Conservation (phyloP, 192 early-diverging fungal genomes). For the Pilaira anomala region DNA sequence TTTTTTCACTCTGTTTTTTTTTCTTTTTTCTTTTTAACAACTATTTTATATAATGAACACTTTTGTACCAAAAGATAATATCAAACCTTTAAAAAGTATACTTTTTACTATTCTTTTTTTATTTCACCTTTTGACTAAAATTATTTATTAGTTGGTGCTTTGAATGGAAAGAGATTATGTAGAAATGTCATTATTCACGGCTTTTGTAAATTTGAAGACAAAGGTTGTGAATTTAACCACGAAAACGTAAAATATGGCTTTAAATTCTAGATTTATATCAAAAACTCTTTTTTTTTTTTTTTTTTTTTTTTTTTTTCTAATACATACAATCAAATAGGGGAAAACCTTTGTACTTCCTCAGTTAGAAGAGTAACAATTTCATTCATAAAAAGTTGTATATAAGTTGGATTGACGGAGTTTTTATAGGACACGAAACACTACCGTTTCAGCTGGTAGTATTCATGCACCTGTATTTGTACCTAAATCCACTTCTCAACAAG, state of each 20-base stretch:
- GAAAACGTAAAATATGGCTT: constrained; percentile 50
- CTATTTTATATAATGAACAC: too few relatives aligned
- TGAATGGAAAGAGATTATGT: constrained; percentile 45
- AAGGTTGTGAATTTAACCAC: constrained; percentile 79
- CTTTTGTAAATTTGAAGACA: constrained; percentile 72
- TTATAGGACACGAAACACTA: constrained; percentile 25
- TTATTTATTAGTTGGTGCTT: too few relatives aligned
- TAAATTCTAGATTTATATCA: too few relatives aligned
- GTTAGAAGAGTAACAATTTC: neutral
- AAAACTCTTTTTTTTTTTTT: neutral
- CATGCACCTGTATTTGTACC: constrained; percentile 57
- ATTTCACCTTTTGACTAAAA: too few relatives aligned
- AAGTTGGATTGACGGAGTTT: neutral
- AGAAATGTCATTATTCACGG: constrained; percentile 77
- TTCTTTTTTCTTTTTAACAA: too few relatives aligned
- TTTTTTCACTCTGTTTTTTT: too few relatives aligned
- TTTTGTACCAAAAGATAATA: too few relatives aligned
- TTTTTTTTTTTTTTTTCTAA: neutral
- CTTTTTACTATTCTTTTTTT: too few relatives aligned
- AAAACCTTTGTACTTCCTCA: neutral
- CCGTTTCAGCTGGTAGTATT: constrained; percentile 43
- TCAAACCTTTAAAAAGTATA: too few relatives aligned
- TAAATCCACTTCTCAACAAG: constrained; percentile 21
- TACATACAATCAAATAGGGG: neutral
- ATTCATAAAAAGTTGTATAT: neutral